Evolutionary conservation across 1,284 basidiomycete genomes (phyloP).

Genomic region (Rhodotorula sp.): DNA sequence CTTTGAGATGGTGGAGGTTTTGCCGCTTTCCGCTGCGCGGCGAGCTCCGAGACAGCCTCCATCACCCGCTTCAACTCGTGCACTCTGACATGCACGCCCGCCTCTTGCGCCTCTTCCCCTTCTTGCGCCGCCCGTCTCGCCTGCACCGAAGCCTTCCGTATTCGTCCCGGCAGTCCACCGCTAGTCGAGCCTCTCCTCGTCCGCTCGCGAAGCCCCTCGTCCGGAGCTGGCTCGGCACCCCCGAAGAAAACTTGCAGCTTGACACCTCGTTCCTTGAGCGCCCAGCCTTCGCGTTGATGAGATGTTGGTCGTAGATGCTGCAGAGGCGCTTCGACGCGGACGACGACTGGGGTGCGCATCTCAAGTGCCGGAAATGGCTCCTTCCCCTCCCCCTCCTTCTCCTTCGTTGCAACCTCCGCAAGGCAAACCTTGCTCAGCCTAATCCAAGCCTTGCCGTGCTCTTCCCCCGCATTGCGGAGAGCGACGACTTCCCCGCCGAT

Average conservation of each 20-base stretch:
- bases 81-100: slow-evolving; percentile 27
- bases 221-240: neutral
- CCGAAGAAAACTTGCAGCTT: slow-evolving; percentile 5
- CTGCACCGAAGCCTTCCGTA: too few relatives aligned
- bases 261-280: neutral
- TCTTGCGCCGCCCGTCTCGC: neutral
- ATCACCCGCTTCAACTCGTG: slow-evolving; percentile 27
- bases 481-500: slow-evolving; percentile 6
- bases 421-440: neutral
- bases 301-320: neutral
- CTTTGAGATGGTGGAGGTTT: too few relatives aligned
- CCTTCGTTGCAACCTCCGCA: neutral
- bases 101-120: neutral
- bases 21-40: too few relatives aligned
- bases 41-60: neutral
- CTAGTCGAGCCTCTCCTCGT: neutral
- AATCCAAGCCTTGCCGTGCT: neutral
- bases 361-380: slow-evolving; percentile 22
- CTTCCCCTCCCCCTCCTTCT: neutral
- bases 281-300: neutral
- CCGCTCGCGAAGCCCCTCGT: neutral
- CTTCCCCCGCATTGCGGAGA: neutral
- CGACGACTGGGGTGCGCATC: slow-evolving; percentile 15
- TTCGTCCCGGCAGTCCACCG: too few relatives aligned
- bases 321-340: neutral